These are phyloP conservation scores for Filobasidium floriforme DNA, from an alignment of 768 basidiomycete species.

Conservation along the genomic window DNA sequence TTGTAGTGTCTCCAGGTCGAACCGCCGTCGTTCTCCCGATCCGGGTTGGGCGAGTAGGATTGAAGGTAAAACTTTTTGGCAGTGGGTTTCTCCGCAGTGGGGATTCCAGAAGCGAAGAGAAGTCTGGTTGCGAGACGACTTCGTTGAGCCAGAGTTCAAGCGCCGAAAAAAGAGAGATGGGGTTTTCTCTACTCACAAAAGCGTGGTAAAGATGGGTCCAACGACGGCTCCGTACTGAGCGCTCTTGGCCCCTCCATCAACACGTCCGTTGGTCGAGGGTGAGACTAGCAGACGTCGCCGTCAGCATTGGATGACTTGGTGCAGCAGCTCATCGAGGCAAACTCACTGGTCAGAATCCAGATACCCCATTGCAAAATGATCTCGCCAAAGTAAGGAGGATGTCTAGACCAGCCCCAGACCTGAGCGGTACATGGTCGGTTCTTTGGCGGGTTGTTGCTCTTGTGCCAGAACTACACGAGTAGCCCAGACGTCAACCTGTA, in stretches of 20 bases:
- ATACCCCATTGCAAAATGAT: slow-evolving; percentile 44
- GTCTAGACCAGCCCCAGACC: slow-evolving; percentile 48
- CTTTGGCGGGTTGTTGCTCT: slow-evolving; percentile 51
- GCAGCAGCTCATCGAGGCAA: not conserved
- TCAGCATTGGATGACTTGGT: not conserved
- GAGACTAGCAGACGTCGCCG: slow-evolving; percentile 53
- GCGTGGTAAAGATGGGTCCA: slow-evolving; percentile 59
- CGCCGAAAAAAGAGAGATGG: not conserved
- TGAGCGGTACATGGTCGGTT: slow-evolving; percentile 48
- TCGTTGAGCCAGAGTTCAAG: not conserved
- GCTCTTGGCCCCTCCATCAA: slow-evolving; percentile 48
- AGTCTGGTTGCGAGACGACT: slow-evolving; percentile 19
- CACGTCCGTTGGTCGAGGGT: slow-evolving; percentile 51
- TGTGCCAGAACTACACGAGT: slow-evolving; percentile 50
- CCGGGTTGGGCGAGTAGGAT: slow-evolving; percentile 39
- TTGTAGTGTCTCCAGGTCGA: slow-evolving; percentile 48
- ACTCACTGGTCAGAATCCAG: slow-evolving; percentile 34
- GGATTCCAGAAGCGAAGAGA: slow-evolving; percentile 64
- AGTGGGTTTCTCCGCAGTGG: slow-evolving; percentile 61
- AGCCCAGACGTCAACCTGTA: not conserved
- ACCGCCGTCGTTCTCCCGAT: slow-evolving; percentile 13
- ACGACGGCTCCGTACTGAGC: slow-evolving; percentile 59
- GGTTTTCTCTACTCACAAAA: slow-evolving; percentile 48
- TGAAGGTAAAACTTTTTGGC: slow-evolving; percentile 57
- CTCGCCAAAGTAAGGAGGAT: slow-evolving; percentile 69